phyloP scores from a whole-genome alignment of 768 basidiomycete genomes.

The Trametes elegans region DNA sequence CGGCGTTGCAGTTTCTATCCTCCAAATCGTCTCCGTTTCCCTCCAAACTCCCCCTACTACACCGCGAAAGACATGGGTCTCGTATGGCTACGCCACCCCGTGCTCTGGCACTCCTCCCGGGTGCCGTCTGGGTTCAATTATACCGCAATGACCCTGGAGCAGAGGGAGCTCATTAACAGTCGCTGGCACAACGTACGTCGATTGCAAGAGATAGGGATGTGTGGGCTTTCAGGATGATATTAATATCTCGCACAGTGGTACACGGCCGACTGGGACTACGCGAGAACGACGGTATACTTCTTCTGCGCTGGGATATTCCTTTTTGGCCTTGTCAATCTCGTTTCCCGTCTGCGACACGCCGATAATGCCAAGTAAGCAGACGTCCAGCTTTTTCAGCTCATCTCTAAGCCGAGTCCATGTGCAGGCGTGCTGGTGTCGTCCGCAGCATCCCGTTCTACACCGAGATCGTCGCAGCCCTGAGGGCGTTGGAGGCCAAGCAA shows the following conservation, averaged over 20 bases:
- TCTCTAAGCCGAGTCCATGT: background rate
- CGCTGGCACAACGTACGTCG: slow-evolving; percentile 30
- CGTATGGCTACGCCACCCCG: slow-evolving; percentile 29
- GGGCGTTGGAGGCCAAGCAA: slow-evolving; percentile 28
- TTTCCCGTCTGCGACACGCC: background rate
- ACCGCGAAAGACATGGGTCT: slow-evolving; percentile 21
- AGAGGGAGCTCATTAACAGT: slow-evolving; percentile 23
- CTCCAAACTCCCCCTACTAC: background rate
- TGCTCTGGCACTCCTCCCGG: slow-evolving; percentile 31
- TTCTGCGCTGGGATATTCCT: slow-evolving; percentile 29
- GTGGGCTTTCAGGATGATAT: background rate
- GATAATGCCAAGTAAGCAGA: background rate
- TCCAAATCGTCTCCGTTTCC: background rate
- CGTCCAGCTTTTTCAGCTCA: background rate
- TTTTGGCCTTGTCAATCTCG: background rate
- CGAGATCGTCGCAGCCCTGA: slow-evolving; percentile 19
- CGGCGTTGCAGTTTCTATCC: background rate
- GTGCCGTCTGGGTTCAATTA: slow-evolving; percentile 25
- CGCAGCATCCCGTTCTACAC: slow-evolving; percentile 1
- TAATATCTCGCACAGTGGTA: slow-evolving; percentile 27
- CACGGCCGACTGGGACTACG: slow-evolving; percentile 34
- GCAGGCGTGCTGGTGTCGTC: background rate
- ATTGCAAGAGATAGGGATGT: background rate
- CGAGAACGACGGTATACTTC: slow-evolving; percentile 29
- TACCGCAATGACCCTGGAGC: slow-evolving; percentile 24